Evolutionary conservation across 2,329 filamentous ascomycete genomes (phyloP).

Genomic region (Ceratocystis eucalypticola): DNA sequence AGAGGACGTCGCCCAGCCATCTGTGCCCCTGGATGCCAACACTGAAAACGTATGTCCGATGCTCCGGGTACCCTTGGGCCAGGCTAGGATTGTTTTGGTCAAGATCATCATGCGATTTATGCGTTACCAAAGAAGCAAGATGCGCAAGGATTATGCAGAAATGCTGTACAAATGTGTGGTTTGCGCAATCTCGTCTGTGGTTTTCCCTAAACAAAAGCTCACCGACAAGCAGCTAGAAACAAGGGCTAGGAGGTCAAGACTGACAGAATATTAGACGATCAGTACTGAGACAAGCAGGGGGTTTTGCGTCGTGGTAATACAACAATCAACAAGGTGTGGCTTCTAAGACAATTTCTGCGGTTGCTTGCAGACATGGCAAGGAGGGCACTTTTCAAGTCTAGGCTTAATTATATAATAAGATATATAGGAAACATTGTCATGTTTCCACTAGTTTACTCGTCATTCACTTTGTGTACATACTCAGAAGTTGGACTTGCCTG

Average conservation of each 20-base stretch:
- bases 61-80: constrained; percentile 2
- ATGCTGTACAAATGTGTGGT: constrained; percentile 18
- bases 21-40: constrained; percentile 6
- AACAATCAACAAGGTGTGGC: neutral
- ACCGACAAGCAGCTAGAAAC: neutral
- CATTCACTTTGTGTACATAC: constrained; percentile 27
- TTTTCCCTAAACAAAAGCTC: constrained; percentile 3
- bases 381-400: neutral
- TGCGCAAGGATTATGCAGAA: constrained; percentile 18
- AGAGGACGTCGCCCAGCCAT: neutral
- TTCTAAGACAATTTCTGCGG: neutral
- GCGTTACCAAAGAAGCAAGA: constrained; percentile 14
- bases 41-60: constrained; percentile 12
- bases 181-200: constrained; percentile 12
- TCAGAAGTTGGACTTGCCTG: constrained; percentile 40
- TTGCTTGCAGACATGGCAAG: neutral
- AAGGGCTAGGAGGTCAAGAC: neutral
- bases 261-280: neutral
- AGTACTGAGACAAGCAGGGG: neutral
- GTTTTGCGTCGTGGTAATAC: neutral
- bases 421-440: neutral
- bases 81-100: constrained; percentile 10
- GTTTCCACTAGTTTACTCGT: neutral
- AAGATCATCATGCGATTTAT: constrained; percentile 12
- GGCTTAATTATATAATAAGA: neutral